Conservation (phyloP, 371 early-diverging fungal genomes). For the Choanephora cucurbitarum region DNA sequence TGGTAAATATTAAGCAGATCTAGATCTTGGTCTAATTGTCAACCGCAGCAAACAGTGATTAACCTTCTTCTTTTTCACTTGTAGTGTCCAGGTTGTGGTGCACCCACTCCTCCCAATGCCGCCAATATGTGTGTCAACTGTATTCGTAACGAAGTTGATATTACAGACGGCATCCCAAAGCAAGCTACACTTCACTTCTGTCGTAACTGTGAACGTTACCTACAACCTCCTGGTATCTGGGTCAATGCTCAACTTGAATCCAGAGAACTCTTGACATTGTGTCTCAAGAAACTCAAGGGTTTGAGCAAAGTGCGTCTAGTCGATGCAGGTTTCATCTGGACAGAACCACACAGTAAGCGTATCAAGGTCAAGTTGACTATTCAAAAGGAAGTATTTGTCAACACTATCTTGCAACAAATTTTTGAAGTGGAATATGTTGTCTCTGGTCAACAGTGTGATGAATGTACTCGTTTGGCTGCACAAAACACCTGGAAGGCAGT, state of each 20-base stretch:
- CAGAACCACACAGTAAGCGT: constrained; percentile 95
- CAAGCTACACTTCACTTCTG: constrained; percentile 94
- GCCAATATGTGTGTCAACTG: constrained; percentile 99
- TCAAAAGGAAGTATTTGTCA: constrained; percentile 96
- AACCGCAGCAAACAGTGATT: constrained; percentile 6
- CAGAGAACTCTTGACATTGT: constrained; percentile 92
- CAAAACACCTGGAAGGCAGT: constrained; percentile 99
- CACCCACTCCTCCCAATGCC: constrained; percentile 94
- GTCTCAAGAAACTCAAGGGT: constrained; percentile 93
- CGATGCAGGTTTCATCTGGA: constrained; percentile 99
- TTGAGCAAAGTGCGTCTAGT: constrained; percentile 91
- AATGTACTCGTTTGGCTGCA: constrained; percentile 97
- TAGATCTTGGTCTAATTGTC: too few relatives aligned
- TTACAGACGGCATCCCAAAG: constrained; percentile 98
- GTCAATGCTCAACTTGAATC: constrained; percentile 88
- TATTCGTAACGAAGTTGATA: constrained; percentile 93
- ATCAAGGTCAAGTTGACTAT: constrained; percentile 97
- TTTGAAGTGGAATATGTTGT: constrained; percentile 97
- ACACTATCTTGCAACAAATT: constrained; percentile 94
- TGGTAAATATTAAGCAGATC: constrained; percentile 24
- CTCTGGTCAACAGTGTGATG: constrained; percentile 93
- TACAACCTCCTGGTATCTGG: constrained; percentile 97
- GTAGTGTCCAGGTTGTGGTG: constrained; percentile 98
- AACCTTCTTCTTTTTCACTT: constrained; percentile 12
- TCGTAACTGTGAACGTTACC: constrained; percentile 96